Evolutionary conservation across 441 rosid species (phyloP), one percentile per base, ranked within the genome.

Genomic region (Adansonia gregorii): DNA sequence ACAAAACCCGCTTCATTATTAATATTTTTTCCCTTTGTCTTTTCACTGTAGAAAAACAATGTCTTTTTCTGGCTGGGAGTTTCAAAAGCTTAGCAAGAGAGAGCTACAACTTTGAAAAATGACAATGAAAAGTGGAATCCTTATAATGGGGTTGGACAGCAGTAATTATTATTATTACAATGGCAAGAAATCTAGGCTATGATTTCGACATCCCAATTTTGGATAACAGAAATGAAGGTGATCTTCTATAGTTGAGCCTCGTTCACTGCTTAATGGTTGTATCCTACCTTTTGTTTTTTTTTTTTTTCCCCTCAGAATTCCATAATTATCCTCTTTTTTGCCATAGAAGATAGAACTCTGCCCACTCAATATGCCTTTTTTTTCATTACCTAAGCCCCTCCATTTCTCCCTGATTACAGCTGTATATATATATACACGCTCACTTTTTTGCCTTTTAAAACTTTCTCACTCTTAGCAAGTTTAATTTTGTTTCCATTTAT

Each of bases 31-130:
- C n/a, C 5, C 9, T 15, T 63, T 27, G 60, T 8, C 24, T 78
- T 79, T 66, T 74, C 73, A n/a, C 71, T 67, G 31, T 27, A 3
- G 56, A n/a, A 20, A 72, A 65, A 72, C 45, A 51, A 61, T 77
- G 70, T 45, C 31, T 43, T 19, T 19, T 19, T 69, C 59, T 9
- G 49, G 15, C 35, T 35, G 10, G 0, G 11, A 54, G 27, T 71
- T 17, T 35, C 45, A 69, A 22, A 64, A 41, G 24, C 24, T n/a
- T 65, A 12, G 11, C 22, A 17, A 41, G 15, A 66, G 70, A 35
- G 39, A 35, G 39, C 39, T 35, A 35, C 39, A 6, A 41, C 45
- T 1, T 22, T 6, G 10, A 61, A 41, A 24, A 55, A 17, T 55
- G 22, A 60, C 51, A 1, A 11, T 68, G 39, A 35, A 68, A 68